Evolutionary conservation across 371 early-diverging fungal species (phyloP), one percentile per base, ranked within the genome.

Genomic region (Syncephalis fuscata): DNA sequence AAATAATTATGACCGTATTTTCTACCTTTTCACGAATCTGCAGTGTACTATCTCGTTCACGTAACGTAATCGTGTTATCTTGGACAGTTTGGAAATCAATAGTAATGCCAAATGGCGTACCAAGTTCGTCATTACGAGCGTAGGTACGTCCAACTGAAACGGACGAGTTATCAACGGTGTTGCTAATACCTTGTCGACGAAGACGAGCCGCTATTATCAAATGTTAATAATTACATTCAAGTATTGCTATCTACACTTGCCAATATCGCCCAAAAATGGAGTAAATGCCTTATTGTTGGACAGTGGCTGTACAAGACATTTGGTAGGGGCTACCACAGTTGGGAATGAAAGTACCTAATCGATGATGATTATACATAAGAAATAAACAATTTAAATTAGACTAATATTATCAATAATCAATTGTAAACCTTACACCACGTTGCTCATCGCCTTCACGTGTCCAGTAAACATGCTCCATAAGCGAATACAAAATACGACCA

Each of bases 71-170:
- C 20, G 89, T 90, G 52, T 66, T 59, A 62, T 98, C 98, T 52
- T 86, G 68, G 21, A 87, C 77, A n/a, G 98, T 91, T 56, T 93
- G 86, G 76, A 90, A 90, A 70, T 99, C 99, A 40, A 99, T 79
- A 7, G 99, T 99, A 59, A 99, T 74, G 45, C 87, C 98, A 67
- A 91, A 99, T 27, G 98, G 98, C 46, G 92, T 92, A 53, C 99
- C 99, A 43, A 99, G 67, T 67, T 99, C 99, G 70, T 99, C 99
- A 63, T 91, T 92, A 55, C 94, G 85, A 10, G 98, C 76, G 66
- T 99, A 99, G 57, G 98, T 85, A 56, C 88, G 85, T 49, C 99
- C 99, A 59, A 99, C 98, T 16, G 94, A 78, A 2, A 81, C 76
- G 44, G 86, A 80, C 38, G 85, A 81, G 55, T 89, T 92, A 60